Conservation (phyloP, 306 rosid genomes). For the Dalbergia oliveri region DNA sequence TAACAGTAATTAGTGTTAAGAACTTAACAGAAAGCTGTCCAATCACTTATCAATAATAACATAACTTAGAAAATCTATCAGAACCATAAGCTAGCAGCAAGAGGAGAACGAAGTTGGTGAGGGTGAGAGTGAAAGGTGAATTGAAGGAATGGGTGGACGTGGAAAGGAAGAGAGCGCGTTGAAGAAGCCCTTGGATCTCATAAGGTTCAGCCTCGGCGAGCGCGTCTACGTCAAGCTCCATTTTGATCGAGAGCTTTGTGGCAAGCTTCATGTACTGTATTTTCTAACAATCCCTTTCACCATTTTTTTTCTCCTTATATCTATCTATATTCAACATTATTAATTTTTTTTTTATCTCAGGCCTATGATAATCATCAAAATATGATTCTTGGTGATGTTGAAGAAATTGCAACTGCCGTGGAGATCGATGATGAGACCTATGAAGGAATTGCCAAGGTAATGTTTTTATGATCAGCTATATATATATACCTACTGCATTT, state of each 20-base stretch:
- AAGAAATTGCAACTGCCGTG: slow-evolving; percentile 88
- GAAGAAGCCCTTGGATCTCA: slow-evolving; percentile 99
- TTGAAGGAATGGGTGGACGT: neutral
- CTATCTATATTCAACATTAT: too few relatives aligned
- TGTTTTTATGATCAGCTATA: slow-evolving; percentile 26
- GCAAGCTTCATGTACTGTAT: slow-evolving; percentile 84
- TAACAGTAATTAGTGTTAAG: too few relatives aligned
- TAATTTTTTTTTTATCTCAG: slow-evolving; percentile 52
- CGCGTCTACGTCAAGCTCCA: slow-evolving; percentile 99
- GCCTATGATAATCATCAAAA: slow-evolving; percentile 99
- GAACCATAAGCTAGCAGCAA: too few relatives aligned
- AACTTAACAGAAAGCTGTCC: too few relatives aligned
- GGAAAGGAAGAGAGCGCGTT: slow-evolving; percentile 95
- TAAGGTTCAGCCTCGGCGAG: slow-evolving; percentile 95
- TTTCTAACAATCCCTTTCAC: neutral
- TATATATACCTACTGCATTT: too few relatives aligned
- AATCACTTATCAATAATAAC: too few relatives aligned
- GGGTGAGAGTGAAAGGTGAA: too few relatives aligned
- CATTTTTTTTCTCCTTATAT: neutral
- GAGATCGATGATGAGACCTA: slow-evolving; percentile 98
- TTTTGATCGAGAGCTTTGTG: slow-evolving; percentile 95
- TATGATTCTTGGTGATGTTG: slow-evolving; percentile 99
- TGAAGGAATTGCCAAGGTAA: slow-evolving; percentile 98
- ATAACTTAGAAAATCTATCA: too few relatives aligned
- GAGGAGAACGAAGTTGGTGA: too few relatives aligned